These are phyloP conservation scores for Venturia asperata DNA, from an alignment of 2,329 filamentous ascomycete species.

Conservation along the genomic window DNA sequence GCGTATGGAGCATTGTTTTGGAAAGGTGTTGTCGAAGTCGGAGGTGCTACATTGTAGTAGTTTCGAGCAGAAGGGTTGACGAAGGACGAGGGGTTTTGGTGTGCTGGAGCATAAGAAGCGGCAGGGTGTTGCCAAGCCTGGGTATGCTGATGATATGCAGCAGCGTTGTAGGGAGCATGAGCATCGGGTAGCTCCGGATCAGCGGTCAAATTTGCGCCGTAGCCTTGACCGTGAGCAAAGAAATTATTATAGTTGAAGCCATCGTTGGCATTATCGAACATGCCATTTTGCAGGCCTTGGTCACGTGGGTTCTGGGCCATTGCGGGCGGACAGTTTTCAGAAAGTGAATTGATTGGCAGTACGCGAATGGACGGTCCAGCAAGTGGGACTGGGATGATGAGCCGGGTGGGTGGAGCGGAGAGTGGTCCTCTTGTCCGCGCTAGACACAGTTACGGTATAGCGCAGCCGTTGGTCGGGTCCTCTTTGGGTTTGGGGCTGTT, in stretches of 20 bases:
- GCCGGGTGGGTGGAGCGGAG: background rate
- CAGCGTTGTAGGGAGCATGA: conserved; percentile 7
- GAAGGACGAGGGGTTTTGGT: conserved; percentile 12
- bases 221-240: conserved; percentile 15
- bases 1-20: conserved; percentile 17
- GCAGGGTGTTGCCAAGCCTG: conserved; percentile 8
- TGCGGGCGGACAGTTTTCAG: background rate
- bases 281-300: conserved; percentile 7
- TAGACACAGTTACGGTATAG: conserved; percentile 7
- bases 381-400: background rate
- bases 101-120: background rate
- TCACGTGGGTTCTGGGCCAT: conserved; percentile 11
- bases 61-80: background rate
- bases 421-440: background rate
- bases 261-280: conserved; percentile 11
- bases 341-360: background rate
- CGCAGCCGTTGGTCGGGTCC: background rate
- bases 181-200: background rate
- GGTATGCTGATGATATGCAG: conserved; percentile 12
- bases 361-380: background rate
- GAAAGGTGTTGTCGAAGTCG: conserved; percentile 18
- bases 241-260: conserved; percentile 13
- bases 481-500: background rate
- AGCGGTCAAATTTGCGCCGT: conserved; percentile 16
- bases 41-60: background rate